A percentile compares a stretch with the other conserved stretches of the same genome.
phyloP scores from a whole-genome alignment of 257 asterid species.

The Ilex asprella region DNA sequence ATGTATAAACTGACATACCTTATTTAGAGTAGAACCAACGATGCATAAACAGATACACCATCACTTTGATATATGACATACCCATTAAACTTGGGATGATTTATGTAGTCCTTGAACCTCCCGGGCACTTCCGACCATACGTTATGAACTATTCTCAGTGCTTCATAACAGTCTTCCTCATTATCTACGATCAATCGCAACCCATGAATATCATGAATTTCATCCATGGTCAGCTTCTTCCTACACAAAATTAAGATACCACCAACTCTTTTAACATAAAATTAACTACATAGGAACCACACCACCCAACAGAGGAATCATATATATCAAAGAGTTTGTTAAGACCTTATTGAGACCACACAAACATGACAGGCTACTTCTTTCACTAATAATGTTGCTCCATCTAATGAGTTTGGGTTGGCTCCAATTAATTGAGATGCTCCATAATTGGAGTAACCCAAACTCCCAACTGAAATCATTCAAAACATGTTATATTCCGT shows the following conservation, averaged over 20 bases:
- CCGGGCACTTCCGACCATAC: constrained; percentile 83
- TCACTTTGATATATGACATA: constrained; percentile 23
- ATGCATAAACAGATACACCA: not conserved
- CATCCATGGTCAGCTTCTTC: constrained; percentile 84
- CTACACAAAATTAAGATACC: constrained; percentile 24
- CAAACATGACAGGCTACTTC: too few species aligned
- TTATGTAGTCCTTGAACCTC: constrained; percentile 84
- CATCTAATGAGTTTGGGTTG: too few species aligned
- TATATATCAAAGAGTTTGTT: too few species aligned
- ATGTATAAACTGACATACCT: not conserved
- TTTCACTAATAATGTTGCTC: too few species aligned
- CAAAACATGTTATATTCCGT: too few species aligned
- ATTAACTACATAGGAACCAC: too few species aligned
- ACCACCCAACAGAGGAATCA: too few species aligned
- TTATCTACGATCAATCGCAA: constrained; percentile 79
- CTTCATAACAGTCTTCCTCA: constrained; percentile 85
- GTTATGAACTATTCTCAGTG: constrained; percentile 59
- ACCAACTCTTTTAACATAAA: too few species aligned
- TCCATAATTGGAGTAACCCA: too few species aligned
- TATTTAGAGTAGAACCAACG: constrained; percentile 10
- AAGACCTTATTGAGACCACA: too few species aligned
- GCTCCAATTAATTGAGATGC: too few species aligned
- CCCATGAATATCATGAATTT: constrained; percentile 89
- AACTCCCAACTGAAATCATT: too few species aligned
- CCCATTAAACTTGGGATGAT: constrained; percentile 81